These are phyloP conservation scores for Kalmusia sp. DNA, from an alignment of 2,329 filamentous ascomycete genomes.

Conservation along the genomic window DNA sequence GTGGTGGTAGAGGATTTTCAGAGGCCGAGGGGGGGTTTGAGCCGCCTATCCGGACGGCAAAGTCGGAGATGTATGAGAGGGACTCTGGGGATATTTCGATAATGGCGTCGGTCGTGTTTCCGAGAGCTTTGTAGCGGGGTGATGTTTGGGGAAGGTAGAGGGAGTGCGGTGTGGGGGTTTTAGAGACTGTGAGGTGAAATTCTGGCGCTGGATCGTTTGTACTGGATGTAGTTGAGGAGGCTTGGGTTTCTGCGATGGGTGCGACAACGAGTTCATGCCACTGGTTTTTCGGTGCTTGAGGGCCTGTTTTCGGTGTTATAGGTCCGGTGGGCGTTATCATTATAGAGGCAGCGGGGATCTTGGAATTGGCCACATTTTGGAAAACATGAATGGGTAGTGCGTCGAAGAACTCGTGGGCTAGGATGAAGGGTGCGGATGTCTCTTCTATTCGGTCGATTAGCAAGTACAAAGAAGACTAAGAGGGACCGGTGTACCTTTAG, in stretches of 20 bases:
- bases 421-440: conserved; percentile 83
- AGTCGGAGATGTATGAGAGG: conserved; percentile 78
- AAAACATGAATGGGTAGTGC: conserved; percentile 96
- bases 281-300: conserved; percentile 44
- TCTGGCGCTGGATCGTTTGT: conserved; percentile 64
- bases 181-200: conserved; percentile 84
- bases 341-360: conserved; percentile 46
- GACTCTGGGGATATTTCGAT: conserved; percentile 93
- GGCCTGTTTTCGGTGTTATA: conserved; percentile 49
- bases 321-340: conserved; percentile 59
- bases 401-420: conserved; percentile 98
- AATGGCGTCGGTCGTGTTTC: conserved; percentile 69
- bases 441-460: conserved; percentile 56
- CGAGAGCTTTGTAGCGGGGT: conserved; percentile 77
- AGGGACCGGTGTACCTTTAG: conserved; percentile 62
- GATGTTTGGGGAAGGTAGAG: conserved; percentile 85
- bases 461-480: neutral
- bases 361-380: conserved; percentile 69
- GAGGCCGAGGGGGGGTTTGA: conserved; percentile 34
- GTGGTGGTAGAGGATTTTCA: neutral
- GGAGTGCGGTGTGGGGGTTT: conserved; percentile 79
- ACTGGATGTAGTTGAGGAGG: conserved; percentile 15
- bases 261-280: conserved; percentile 55
- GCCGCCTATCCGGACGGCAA: conserved; percentile 85
- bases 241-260: conserved; percentile 42